Evolutionary conservation across 768 basidiomycete species (phyloP), one percentile per base, ranked within the genome.

Genomic region (Artomyces pyxidatus): DNA sequence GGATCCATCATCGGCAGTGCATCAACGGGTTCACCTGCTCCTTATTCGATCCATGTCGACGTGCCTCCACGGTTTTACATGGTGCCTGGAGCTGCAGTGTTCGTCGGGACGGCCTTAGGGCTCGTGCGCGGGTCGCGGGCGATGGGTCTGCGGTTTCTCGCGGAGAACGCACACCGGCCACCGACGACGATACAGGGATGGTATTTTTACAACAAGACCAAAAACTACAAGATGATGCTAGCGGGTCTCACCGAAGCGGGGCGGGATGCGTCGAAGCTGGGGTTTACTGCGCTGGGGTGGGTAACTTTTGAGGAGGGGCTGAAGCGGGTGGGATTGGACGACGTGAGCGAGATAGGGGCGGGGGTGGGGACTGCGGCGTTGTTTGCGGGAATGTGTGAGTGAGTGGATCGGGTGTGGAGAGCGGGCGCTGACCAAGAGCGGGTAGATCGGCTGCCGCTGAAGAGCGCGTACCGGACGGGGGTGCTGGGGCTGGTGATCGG

Each of bases 181-280:
- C 91, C 91, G 19, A 83, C 68, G 57, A 95, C 92, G 26, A 76
- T 90, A 50, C 79, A 84, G 57, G 92, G 92, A 50, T 94, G 92
- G 91, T 95, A 93, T 65, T 86, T 90, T 59, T 94, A 95, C 79
- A 87, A 90, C 64, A 94, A 94, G 72, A 92, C 89, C 25, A 95
- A 94, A 66, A 94, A 94, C 71, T 94, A 93, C 72, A 73, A 78
- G 57, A 79, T 92, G 57, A 75, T 90, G 60, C 73, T 81, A 53
- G 84, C 76, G 0, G 90, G 77, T 8, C 62, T 93, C 62, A 78
- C 77, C 58, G 81, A 78, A 14, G 90, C 78, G 6, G 84, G 74
- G 1, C 53, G 55, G 48, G 78, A 88, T 44, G 83, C 75, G 1
- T 55, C 64, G 45, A 74, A 71, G 58, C 65, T 90, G 35, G 73